Evolutionary conservation across 2,329 filamentous ascomycete species (phyloP).

Genomic region (Neospermospora avenae): DNA sequence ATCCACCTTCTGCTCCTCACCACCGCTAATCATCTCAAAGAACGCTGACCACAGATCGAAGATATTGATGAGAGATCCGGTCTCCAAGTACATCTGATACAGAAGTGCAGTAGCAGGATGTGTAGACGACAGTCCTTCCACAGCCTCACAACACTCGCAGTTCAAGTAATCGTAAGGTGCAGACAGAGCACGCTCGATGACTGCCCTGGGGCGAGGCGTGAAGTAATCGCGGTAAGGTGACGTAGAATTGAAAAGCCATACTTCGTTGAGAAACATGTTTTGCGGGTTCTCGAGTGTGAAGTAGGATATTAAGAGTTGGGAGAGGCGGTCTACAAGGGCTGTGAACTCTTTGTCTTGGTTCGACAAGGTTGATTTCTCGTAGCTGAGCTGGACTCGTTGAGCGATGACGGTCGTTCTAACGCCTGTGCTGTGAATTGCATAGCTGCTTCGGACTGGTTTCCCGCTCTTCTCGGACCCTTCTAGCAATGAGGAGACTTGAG

Average conservation of each 20-base stretch:
- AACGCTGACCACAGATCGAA: slow-evolving; percentile 80
- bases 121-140: slow-evolving; percentile 51
- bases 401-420: slow-evolving; percentile 75
- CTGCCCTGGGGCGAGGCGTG: slow-evolving; percentile 66
- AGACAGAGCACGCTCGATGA: slow-evolving; percentile 68
- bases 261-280: slow-evolving; percentile 62
- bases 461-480: slow-evolving; percentile 43
- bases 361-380: slow-evolving; percentile 67
- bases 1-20: slow-evolving; percentile 38
- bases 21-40: slow-evolving; percentile 51
- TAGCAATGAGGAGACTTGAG: slow-evolving; percentile 46
- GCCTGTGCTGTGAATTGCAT: slow-evolving; percentile 67
- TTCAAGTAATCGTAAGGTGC: slow-evolving; percentile 74
- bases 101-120: slow-evolving; percentile 70
- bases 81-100: slow-evolving; percentile 77
- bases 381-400: slow-evolving; percentile 77
- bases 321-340: slow-evolving; percentile 55
- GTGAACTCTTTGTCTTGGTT: slow-evolving; percentile 71
- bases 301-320: slow-evolving; percentile 47
- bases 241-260: slow-evolving; percentile 72
- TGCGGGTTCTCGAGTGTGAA: slow-evolving; percentile 41
- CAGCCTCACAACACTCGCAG: slow-evolving; percentile 63
- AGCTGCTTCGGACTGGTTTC: slow-evolving; percentile 65
- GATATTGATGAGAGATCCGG: slow-evolving; percentile 72
- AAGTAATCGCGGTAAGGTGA: slow-evolving; percentile 71